phyloP scores from a whole-genome alignment of 345 rosid genomes.

The Gossypium arboreum region DNA sequence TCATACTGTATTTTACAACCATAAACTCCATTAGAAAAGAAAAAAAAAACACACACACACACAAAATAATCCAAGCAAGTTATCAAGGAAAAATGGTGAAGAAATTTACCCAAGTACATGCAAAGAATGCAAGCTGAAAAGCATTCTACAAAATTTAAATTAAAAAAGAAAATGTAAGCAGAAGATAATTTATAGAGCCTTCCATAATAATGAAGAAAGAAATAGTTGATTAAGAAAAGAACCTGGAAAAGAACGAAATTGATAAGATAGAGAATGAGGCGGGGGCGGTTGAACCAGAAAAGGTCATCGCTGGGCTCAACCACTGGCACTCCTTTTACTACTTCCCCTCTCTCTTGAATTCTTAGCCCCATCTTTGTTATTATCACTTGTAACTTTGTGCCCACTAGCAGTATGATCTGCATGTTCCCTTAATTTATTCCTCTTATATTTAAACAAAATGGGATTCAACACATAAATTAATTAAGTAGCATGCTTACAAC shows the following conservation, averaged over 20 bases:
- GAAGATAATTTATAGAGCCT: not conserved
- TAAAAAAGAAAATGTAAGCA: not conserved
- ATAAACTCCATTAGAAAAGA: not conserved
- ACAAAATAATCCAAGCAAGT: not conserved
- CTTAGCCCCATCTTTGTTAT: slow-evolving; percentile 75
- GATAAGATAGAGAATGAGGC: slow-evolving; percentile 72
- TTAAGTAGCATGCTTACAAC: slow-evolving; percentile 44
- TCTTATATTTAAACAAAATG: not conserved
- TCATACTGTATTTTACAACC: slow-evolving; percentile 41
- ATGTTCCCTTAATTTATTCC: not conserved
- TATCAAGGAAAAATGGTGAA: not conserved
- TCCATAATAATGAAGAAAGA: not conserved
- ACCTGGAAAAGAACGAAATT: slow-evolving; percentile 92
- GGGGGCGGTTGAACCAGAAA: slow-evolving; percentile 89
- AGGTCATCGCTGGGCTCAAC: slow-evolving; percentile 81
- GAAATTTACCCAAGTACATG: slow-evolving; percentile 64
- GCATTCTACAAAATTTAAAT: slow-evolving; percentile 51
- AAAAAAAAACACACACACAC: not conserved
- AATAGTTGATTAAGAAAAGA: too few species aligned
- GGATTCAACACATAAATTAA: not conserved
- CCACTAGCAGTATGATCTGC: slow-evolving; percentile 75
- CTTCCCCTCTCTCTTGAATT: slow-evolving; percentile 70
- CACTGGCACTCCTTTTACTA: slow-evolving; percentile 80
- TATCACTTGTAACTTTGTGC: slow-evolving; percentile 90
- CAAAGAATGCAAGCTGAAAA: slow-evolving; percentile 81